A percentile compares a stretch with the other conserved stretches of the same genome.
Evolutionary conservation across 768 basidiomycete genomes (phyloP).

Genomic region (Leccinum broughii): DNA sequence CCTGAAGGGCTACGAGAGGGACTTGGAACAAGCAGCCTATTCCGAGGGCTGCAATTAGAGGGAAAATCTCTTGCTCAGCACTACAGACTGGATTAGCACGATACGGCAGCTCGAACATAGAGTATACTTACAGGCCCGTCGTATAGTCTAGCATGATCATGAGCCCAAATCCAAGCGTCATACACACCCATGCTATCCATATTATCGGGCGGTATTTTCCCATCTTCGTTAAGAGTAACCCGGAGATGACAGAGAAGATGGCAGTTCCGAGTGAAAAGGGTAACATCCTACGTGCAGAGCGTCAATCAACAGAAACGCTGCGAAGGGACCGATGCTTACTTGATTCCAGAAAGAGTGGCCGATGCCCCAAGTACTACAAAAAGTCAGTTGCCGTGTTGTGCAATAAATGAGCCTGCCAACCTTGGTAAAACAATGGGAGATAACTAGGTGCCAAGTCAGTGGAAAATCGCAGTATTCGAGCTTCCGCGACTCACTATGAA

Average conservation of each 20-base stretch:
- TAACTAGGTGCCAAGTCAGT: constrained; percentile 38
- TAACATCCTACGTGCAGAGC: constrained; percentile 54
- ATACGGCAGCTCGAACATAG: background rate
- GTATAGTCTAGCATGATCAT: constrained; percentile 68
- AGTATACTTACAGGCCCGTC: constrained; percentile 38
- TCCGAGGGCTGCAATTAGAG: constrained; percentile 66
- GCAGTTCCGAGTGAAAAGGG: constrained; percentile 67
- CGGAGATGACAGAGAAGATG: constrained; percentile 53
- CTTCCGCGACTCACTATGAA: constrained; percentile 24
- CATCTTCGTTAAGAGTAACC: constrained; percentile 55
- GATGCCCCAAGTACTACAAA: constrained; percentile 61
- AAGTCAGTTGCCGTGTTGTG: constrained; percentile 9
- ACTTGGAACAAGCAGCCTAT: constrained; percentile 65
- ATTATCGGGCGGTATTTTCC: constrained; percentile 62
- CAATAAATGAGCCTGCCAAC: constrained; percentile 3
- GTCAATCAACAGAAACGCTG: background rate
- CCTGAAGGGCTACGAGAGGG: constrained; percentile 75
- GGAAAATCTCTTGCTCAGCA: constrained; percentile 63
- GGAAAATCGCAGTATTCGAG: background rate
- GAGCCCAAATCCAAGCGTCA: constrained; percentile 67
- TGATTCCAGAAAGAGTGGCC: constrained; percentile 67
- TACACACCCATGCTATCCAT: constrained; percentile 58
- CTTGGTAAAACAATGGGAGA: constrained; percentile 76
- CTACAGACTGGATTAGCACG: constrained; percentile 35
- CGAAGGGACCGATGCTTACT: constrained; percentile 38